Percentiles rank a stretch among this genome's conserved stretches.
Evolutionary conservation across 2,329 filamentous ascomycete genomes (phyloP).

Genomic region (Rachicladosporium sp.): DNA sequence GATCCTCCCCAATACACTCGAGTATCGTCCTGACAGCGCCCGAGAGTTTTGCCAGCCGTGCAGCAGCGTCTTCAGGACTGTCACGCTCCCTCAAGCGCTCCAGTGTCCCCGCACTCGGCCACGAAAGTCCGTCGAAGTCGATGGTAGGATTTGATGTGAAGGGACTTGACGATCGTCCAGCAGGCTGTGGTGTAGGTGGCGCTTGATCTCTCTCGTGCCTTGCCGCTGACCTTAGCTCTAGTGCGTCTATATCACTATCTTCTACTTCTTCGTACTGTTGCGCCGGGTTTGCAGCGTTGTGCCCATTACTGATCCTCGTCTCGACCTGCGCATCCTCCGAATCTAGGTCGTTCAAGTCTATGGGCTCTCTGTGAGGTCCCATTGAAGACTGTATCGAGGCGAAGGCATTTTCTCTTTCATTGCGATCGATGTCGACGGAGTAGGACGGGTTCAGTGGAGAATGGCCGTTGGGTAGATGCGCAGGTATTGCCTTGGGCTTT

Average conservation of each 20-base stretch:
- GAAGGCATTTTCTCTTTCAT: constrained; percentile 45
- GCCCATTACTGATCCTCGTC: constrained; percentile 2
- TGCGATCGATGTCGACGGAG: constrained; percentile 34
- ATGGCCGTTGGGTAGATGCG: constrained; percentile 44
- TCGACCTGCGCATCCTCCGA: neutral
- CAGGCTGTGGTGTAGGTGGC: constrained; percentile 39
- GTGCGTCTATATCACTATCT: constrained; percentile 30
- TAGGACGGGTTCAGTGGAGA: constrained; percentile 35
- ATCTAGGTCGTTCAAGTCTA: constrained; percentile 29
- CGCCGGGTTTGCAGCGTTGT: constrained; percentile 6
- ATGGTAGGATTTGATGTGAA: constrained; percentile 39
- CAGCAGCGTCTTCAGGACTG: constrained; percentile 44
- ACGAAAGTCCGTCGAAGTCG: constrained; percentile 44
- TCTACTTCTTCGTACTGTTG: constrained; percentile 27
- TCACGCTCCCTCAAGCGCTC: constrained; percentile 20
- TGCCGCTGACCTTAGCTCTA: constrained; percentile 22
- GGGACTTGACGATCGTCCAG: constrained; percentile 35
- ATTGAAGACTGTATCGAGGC: constrained; percentile 49
- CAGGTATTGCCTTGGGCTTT: constrained; percentile 40
- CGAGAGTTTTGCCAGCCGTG: constrained; percentile 47
- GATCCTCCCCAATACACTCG: constrained; percentile 55
- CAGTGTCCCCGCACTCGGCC: constrained; percentile 33
- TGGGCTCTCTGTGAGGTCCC: constrained; percentile 32
- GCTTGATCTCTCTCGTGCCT: constrained; percentile 42
- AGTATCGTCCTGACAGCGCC: constrained; percentile 52